Percentiles rank a stretch among this genome's conserved stretches.
These are phyloP conservation scores for Plasmodium vivax DNA, from an alignment of 169 alveolate species.

Conservation along the genomic window DNA sequence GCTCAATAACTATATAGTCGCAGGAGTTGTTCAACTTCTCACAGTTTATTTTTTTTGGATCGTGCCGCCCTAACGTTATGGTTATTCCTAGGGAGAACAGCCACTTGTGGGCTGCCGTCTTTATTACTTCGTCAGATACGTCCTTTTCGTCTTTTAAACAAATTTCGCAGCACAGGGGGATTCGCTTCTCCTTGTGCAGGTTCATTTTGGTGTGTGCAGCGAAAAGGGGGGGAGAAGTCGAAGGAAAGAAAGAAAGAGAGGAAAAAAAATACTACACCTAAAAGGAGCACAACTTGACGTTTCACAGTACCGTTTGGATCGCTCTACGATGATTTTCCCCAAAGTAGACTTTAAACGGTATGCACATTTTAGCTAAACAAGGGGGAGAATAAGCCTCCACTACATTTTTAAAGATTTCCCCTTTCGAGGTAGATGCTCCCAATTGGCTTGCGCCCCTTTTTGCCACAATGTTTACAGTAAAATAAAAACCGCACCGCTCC, in stretches of 20 bases:
- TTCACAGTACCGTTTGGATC: background rate
- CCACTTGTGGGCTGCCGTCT: constrained; percentile 72
- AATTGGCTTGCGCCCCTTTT: background rate
- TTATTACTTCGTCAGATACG: constrained; percentile 49
- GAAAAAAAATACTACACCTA: background rate
- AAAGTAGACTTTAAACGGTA: background rate
- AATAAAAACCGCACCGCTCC: background rate
- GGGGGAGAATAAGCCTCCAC: background rate
- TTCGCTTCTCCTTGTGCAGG: constrained; percentile 26
- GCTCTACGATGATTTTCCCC: background rate
- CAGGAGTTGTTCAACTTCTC: constrained; percentile 61
- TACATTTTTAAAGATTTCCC: background rate
- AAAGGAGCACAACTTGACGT: background rate
- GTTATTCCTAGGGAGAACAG: constrained; percentile 68
- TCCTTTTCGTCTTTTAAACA: constrained; percentile 63
- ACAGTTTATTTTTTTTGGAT: constrained; percentile 56
- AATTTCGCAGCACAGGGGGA: constrained; percentile 73
- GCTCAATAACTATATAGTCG: constrained; percentile 73
- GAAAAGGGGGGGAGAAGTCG: background rate
- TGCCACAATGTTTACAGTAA: background rate
- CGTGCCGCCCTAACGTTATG: constrained; percentile 74
- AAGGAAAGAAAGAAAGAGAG: background rate
- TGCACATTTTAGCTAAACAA: background rate
- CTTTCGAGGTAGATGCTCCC: background rate
- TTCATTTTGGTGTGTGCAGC: background rate